These are phyloP conservation scores for Polytrichum formosum DNA, from an alignment of 225 moss, liverwort and hornwort species.

Conservation along the genomic window DNA sequence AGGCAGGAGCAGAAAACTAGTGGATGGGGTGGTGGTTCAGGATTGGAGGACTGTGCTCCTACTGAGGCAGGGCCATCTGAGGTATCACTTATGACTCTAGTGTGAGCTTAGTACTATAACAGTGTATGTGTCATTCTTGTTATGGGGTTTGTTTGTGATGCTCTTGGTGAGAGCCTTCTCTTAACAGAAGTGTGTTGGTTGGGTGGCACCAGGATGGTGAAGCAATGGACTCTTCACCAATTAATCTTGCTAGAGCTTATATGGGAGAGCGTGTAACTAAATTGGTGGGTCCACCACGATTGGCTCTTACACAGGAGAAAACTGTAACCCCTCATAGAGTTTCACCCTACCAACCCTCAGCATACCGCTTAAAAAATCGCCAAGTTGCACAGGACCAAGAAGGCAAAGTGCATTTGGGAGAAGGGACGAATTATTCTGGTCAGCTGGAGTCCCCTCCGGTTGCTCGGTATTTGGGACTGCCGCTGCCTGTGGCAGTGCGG, in stretches of 20 bases:
- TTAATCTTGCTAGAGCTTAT: slow-evolving; percentile 87
- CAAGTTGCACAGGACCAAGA: slow-evolving; percentile 7
- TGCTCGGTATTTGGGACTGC: slow-evolving; percentile 26
- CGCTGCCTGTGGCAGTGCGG: slow-evolving; percentile 29
- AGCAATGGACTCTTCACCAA: slow-evolving; percentile 45
- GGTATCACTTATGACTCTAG: slow-evolving; percentile 15
- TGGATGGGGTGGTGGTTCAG: slow-evolving; percentile 35
- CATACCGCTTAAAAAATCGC: slow-evolving; percentile 55
- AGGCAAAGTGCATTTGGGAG: slow-evolving; percentile 1
- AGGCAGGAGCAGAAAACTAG: slow-evolving; percentile 54
- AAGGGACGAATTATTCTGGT: slow-evolving; percentile 34
- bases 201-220: slow-evolving; percentile 39
- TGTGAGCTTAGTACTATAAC: too few relatives aligned
- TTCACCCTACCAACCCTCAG: slow-evolving; percentile 27
- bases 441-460: slow-evolving; percentile 30
- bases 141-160: too few relatives aligned
- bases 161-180: too few relatives aligned
- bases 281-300: slow-evolving; percentile 52
- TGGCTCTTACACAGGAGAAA: slow-evolving; percentile 50
- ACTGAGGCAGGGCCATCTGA: slow-evolving; percentile 46
- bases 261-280: slow-evolving; percentile 83
- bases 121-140: too few relatives aligned
- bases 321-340: slow-evolving; percentile 32
- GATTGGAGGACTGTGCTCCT: slow-evolving; percentile 41
- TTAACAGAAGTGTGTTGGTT: not conserved